These are phyloP conservation scores for Polytrichum formosum DNA, from an alignment of 225 moss, liverwort and hornwort genomes.

Conservation along the genomic window DNA sequence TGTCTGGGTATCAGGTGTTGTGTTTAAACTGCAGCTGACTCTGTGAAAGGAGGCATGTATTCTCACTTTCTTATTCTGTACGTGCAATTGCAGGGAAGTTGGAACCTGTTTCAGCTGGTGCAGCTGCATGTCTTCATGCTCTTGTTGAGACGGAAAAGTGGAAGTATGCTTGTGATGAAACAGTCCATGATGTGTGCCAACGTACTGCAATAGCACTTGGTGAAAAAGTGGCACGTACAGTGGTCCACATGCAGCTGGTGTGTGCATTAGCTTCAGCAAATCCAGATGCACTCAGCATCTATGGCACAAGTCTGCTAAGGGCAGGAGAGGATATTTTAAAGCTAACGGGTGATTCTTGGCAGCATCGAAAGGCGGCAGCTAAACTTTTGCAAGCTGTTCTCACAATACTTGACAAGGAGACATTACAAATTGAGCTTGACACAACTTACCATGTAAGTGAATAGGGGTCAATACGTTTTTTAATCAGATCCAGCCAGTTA, in stretches of 20 bases:
- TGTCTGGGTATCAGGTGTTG: too few relatives aligned
- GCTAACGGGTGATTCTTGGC: conserved; percentile 59
- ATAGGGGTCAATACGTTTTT: neutral
- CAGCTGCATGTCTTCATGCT: conserved; percentile 79
- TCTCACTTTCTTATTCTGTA: too few relatives aligned
- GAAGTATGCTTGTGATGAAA: conserved; percentile 60
- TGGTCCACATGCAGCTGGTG: conserved; percentile 75
- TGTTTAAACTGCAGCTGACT: too few relatives aligned
- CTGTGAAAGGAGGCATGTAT: too few relatives aligned
- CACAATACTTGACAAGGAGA: conserved; percentile 55
- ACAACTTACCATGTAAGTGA: conserved; percentile 37
- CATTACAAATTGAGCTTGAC: conserved; percentile 53
- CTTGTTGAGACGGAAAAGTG: conserved; percentile 77
- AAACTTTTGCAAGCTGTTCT: conserved; percentile 73
- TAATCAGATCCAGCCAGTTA: too few relatives aligned
- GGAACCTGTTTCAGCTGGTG: conserved; percentile 83
- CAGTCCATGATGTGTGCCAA: conserved; percentile 60
- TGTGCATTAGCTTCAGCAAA: conserved; percentile 48
- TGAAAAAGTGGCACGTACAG: conserved; percentile 65
- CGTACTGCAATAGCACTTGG: conserved; percentile 51
- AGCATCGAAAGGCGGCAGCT: conserved; percentile 68
- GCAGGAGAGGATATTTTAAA: conserved; percentile 50
- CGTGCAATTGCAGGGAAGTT: conserved; percentile 38
- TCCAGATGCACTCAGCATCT: conserved; percentile 40
- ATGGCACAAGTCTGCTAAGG: conserved; percentile 53